These are phyloP conservation scores for Trypanosoma theileri DNA, from an alignment of 208 protist species.

Conservation along the genomic window DNA sequence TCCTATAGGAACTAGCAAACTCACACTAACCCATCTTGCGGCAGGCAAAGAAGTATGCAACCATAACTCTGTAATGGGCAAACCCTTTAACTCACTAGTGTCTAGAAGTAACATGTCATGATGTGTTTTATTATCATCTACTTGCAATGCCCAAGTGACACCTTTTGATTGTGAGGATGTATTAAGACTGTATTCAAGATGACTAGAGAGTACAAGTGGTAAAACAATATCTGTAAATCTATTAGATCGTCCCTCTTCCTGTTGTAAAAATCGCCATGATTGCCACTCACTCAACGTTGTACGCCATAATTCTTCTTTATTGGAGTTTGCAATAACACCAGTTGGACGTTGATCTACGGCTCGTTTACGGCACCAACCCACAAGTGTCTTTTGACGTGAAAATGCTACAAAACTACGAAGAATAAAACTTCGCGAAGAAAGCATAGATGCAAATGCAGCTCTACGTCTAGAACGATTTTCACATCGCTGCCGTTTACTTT, in stretches of 20 bases:
- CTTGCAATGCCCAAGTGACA: constrained; percentile 17
- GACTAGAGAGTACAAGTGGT: constrained; percentile 17
- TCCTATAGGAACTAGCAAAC: constrained; percentile 69
- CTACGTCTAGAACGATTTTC: constrained; percentile 27
- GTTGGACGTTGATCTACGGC: background rate
- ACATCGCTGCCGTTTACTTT: background rate
- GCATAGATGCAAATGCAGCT: constrained; percentile 38
- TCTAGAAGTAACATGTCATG: constrained; percentile 23
- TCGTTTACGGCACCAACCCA: constrained; percentile 28
- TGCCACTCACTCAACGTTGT: constrained; percentile 5
- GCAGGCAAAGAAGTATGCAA: constrained; percentile 69
- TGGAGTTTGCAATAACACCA: background rate
- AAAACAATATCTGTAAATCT: background rate
- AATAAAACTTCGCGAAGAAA: constrained; percentile 64
- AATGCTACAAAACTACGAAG: constrained; percentile 62
- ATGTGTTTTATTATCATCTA: constrained; percentile 13
- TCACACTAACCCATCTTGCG: constrained; percentile 75
- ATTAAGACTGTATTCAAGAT: background rate
- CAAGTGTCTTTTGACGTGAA: constrained; percentile 35
- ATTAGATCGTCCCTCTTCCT: background rate
- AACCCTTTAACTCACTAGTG: background rate
- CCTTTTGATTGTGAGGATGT: constrained; percentile 9
- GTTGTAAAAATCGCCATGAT: constrained; percentile 1
- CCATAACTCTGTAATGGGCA: constrained; percentile 36
- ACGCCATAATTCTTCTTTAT: constrained; percentile 4